Conservation (phyloP, 78 protist genomes). For the Dictyostelium capitatum region DNA sequence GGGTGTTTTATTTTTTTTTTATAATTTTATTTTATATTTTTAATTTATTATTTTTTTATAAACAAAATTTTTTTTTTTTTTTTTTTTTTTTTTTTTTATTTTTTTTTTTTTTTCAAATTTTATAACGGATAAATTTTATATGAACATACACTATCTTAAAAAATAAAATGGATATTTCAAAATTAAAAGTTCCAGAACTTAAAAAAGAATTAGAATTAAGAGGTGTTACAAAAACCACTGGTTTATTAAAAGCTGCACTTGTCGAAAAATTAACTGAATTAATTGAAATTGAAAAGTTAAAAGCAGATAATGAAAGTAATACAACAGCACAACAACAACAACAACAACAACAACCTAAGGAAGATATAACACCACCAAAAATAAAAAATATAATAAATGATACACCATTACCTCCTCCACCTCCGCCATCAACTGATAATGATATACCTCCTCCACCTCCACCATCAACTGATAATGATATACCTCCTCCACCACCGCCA, state of each 20-base stretch:
- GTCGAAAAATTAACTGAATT: background rate
- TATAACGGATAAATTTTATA: no score
- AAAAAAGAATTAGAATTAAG: slow-evolving; percentile 18
- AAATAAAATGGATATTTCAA: background rate
- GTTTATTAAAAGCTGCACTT: slow-evolving; percentile 24
- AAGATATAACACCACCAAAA: background rate
- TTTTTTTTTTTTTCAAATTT: no score
- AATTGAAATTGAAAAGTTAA: background rate
- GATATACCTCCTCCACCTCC: background rate
- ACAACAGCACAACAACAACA: background rate
- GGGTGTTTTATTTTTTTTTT: no score
- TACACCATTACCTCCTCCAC: background rate
- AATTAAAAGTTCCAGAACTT: slow-evolving; percentile 32
- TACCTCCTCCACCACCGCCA: background rate
- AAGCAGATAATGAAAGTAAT: background rate
- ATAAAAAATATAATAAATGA: background rate
- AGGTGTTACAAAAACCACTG: slow-evolving; percentile 9
- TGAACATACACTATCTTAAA: no score
- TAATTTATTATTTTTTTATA: no score
- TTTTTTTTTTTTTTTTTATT: no score
- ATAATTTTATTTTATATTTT: no score
- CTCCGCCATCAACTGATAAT: no score
- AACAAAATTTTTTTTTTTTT: no score
- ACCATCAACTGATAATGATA: background rate
- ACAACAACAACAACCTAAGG: background rate